These are phyloP conservation scores for Emydomyces testavorans DNA, from an alignment of 2,329 filamentous ascomycete species.

Conservation along the genomic window DNA sequence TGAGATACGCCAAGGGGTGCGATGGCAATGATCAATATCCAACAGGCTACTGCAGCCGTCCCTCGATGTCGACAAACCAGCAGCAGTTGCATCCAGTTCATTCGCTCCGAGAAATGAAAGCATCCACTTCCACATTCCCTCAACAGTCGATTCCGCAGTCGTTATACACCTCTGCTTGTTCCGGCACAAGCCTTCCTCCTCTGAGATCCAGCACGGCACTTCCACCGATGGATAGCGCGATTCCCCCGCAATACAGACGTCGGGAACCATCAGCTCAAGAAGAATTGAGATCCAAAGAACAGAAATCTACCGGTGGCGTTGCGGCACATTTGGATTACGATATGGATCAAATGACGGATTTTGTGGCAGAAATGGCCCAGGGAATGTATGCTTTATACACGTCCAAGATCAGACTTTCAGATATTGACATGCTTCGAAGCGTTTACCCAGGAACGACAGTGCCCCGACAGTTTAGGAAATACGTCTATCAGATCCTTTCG, in stretches of 20 bases:
- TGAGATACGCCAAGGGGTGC: conserved; percentile 35
- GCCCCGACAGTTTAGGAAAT: conserved; percentile 72
- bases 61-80: conserved; percentile 26
- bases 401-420: conserved; percentile 46
- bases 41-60: conserved; percentile 27
- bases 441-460: conserved; percentile 52
- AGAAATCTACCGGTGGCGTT: conserved; percentile 68
- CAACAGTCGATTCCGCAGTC: conserved; percentile 22
- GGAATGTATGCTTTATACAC: conserved; percentile 53
- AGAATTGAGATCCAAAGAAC: conserved; percentile 41
- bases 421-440: conserved; percentile 53
- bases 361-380: conserved; percentile 80
- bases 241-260: conserved; percentile 33
- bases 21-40: conserved; percentile 39
- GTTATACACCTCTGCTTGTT: conserved; percentile 27
- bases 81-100: conserved; percentile 25
- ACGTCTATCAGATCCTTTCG: conserved; percentile 78
- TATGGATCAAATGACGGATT: conserved; percentile 91
- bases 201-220: conserved; percentile 32
- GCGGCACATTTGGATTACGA: conserved; percentile 93
- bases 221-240: conserved; percentile 33
- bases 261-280: conserved; percentile 22
- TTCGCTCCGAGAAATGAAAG: conserved; percentile 26
- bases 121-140: conserved; percentile 20
- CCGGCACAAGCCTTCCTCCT: conserved; percentile 31